Base-by-base conservation (phyloP, 2,329 filamentous ascomycete species). In the Colletotrichum cereale region DNA sequence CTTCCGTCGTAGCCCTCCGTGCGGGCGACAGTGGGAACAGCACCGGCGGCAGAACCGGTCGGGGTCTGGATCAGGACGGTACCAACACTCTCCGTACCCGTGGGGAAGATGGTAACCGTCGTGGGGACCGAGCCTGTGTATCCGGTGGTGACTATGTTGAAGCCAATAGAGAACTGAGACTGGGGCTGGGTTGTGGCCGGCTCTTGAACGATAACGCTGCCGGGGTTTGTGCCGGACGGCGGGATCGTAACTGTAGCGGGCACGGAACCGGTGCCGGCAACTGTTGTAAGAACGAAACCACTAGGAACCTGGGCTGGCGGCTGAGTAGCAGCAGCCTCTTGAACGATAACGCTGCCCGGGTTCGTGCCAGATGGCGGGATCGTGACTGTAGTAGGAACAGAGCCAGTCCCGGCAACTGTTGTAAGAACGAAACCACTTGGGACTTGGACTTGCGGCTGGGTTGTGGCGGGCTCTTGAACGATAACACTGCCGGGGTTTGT, bases 41-140 rank as follows among this genome's bases (percentile, higher is more conserved):
- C 40, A 18, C 55, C 34, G 8, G 34, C 34, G 21, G 55, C 55
- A 48, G 29, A 34, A 24, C 40, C 57, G 16, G 63, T 66, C 16
- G 68, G 68, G 5, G 64, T 67, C 42, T 71, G 48, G 5, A 70
- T 18, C 21, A 70, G 8, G 29, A 70, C 67, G 16, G 44, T 62
- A 2, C 60, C 60, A 5, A 52, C 11, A 4, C 40, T 62, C 29
- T 24, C 44, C 5, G 29, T 62, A 7, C 58, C 58, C 4, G 58
- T 48, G 2, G 58, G 58, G 21, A 36, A 31, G 44, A 62, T 31
- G 8, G 58, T 62, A 1, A n/a, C 10, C 3, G 58, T 62, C 8
- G 21, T 26, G 2, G 58, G 38, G 7, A 36, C 7, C 3, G 58
- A 44, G 11, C 58, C 58, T 0, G 40, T 16, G 58, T 62, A 31